Conservation (phyloP, 441 rosid species). For the Populus hybrid region DNA sequence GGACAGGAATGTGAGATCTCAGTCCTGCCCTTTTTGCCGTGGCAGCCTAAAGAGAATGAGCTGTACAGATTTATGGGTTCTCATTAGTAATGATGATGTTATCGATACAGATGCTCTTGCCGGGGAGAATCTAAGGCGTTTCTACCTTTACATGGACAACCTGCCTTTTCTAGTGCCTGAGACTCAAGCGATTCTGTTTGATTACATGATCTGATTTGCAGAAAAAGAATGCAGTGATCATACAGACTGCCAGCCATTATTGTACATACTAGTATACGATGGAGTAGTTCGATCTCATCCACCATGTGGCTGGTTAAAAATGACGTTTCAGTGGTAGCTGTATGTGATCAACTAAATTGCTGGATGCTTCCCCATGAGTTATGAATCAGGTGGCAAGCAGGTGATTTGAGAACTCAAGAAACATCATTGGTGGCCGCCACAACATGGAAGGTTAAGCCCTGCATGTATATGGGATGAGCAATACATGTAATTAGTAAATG, state of each 20-base stretch:
- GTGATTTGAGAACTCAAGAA: not conserved
- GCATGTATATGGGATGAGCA: slow-evolving; percentile 4
- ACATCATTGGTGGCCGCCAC: not conserved
- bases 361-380: slow-evolving; percentile 10
- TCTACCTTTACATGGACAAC: slow-evolving; percentile 51
- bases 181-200: slow-evolving; percentile 38
- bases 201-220: slow-evolving; percentile 57
- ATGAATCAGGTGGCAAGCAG: not conserved
- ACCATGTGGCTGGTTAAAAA: slow-evolving; percentile 5
- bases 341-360: slow-evolving; percentile 19
- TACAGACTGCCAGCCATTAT: slow-evolving; percentile 5
- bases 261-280: slow-evolving; percentile 22
- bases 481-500: slow-evolving; percentile 15
- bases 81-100: slow-evolving; percentile 36
- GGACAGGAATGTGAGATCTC: slow-evolving; percentile 55
- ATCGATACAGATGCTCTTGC: slow-evolving; percentile 47
- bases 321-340: slow-evolving; percentile 16
- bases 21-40: slow-evolving; percentile 70
- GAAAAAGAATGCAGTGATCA: slow-evolving; percentile 9
- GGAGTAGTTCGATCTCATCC: slow-evolving; percentile 15
- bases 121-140: slow-evolving; percentile 46
- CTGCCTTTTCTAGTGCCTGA: slow-evolving; percentile 48
- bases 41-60: slow-evolving; percentile 54
- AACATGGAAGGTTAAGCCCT: slow-evolving; percentile 1
- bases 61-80: slow-evolving; percentile 59